Base-by-base conservation (phyloP, 345 rosid genomes). In the Melastoma malabathricum region DNA sequence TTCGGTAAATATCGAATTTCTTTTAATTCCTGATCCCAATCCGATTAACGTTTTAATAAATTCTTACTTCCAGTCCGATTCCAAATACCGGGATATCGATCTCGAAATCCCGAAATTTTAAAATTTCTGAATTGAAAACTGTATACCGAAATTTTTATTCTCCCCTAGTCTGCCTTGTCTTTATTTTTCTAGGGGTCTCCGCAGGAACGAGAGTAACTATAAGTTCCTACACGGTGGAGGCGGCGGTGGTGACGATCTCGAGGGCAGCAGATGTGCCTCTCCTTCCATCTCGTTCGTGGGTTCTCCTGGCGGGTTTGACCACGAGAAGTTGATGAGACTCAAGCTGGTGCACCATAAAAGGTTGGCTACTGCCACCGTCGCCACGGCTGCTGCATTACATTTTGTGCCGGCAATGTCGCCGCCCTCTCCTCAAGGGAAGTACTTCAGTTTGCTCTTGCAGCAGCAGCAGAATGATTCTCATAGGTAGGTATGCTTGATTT, bases 121-220 rank as follows among this genome's bases (percentile, higher is more conserved):
- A 22, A 22, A 22, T 22, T 22, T 22, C 25, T 2, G 25, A 22
- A 22, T 22, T 22, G 4, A 4, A 22, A 22, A 1, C 25, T 2
- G 25, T 22, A 22, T 22, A 22, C 25, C 25, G 25, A 22, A 22
- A 22, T 22, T 22, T 22, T 22, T 22, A n/a, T n/a, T n/a, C n/a
- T n/a, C n/a, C n/a, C n/a, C n/a, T n/a, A n/a, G n/a, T n/a, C n/a
- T n/a, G 61, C 82, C 82, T 1, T 79, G 87, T 55, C 67, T 74
- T 58, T 81, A 75, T 53, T 84, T 66, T 34, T 71, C 83, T 4
- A 72, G 78, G 62, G 90, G 90, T 53, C 80, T 72, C 62, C 77
- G 86, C 60, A 83, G 80, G 60, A 80, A 83, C 52, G 90, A 86
- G 23, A 60, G 65, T 53, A 64, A 57, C 54, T 83, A 86, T 59